Percentiles rank a stretch among this genome's conserved stretches.
phyloP scores from a whole-genome alignment of 305 asterid species.

The Salvia sclarea region DNA sequence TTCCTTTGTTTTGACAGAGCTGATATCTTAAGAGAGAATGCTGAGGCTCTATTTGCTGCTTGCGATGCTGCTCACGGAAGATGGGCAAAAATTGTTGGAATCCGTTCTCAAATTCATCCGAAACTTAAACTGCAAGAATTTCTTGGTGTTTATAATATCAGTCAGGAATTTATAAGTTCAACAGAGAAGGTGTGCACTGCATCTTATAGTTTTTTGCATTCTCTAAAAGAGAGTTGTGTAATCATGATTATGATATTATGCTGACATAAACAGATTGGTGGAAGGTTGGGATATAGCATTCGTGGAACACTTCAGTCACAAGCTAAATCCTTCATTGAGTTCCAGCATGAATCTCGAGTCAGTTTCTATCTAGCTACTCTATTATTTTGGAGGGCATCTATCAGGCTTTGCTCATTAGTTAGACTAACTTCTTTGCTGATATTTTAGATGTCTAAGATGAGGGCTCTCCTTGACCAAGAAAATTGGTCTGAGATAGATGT shows the following conservation, averaged over 20 bases:
- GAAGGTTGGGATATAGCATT: slow-evolving; percentile 98
- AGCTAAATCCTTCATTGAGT: slow-evolving; percentile 90
- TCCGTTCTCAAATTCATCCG: slow-evolving; percentile 90
- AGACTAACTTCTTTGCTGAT: slow-evolving; percentile 38
- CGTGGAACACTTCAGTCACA: slow-evolving; percentile 97
- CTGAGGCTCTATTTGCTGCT: slow-evolving; percentile 97
- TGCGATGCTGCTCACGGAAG: slow-evolving; percentile 99
- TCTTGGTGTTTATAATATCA: slow-evolving; percentile 75
- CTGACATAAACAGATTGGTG: slow-evolving; percentile 84
- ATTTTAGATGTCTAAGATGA: slow-evolving; percentile 84
- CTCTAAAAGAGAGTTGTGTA: slow-evolving; percentile 17
- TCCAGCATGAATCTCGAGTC: slow-evolving; percentile 97
- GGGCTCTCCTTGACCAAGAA: slow-evolving; percentile 97
- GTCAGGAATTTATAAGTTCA: slow-evolving; percentile 86
- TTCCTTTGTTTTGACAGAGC: slow-evolving; percentile 60
- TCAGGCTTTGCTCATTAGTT: slow-evolving; percentile 27
- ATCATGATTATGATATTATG: slow-evolving; percentile 44
- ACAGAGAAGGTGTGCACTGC: slow-evolving; percentile 77
- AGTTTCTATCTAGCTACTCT: slow-evolving; percentile 39
- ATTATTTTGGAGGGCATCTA: slow-evolving; percentile 18
- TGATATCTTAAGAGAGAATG: slow-evolving; percentile 91
- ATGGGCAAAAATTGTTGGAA: slow-evolving; percentile 99
- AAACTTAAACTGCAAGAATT: slow-evolving; percentile 87
- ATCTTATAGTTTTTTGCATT: slow-evolving; percentile 19
- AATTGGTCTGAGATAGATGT: slow-evolving; percentile 97